A percentile compares a stretch with the other conserved stretches of the same genome.
Conservation (phyloP, 2,329 filamentous ascomycete species). For the Colletotrichum chrysophilum region DNA sequence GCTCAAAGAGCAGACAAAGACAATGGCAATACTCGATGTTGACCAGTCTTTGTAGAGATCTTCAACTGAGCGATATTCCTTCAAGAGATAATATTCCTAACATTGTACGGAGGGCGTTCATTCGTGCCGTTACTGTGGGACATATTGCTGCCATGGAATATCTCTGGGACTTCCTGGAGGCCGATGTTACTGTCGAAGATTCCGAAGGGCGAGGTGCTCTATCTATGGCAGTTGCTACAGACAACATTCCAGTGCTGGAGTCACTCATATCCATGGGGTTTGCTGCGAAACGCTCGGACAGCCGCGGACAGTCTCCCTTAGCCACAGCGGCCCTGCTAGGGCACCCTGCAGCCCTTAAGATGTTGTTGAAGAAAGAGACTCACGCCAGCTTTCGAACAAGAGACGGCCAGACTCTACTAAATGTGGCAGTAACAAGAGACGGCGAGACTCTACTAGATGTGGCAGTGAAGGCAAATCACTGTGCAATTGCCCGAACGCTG, state of each 20-base stretch:
- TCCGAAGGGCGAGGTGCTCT: not conserved
- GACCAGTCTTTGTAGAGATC: not conserved
- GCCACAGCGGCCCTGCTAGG: not conserved
- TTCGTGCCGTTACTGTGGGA: not conserved
- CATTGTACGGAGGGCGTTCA: not conserved
- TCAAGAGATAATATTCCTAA: not conserved
- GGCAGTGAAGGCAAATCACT: not conserved
- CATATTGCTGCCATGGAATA: not conserved
- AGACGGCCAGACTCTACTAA: not conserved
- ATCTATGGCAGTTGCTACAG: not conserved
- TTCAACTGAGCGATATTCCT: not conserved
- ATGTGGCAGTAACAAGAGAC: too few relatives aligned
- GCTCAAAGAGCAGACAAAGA: not conserved
- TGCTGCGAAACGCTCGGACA: not conserved
- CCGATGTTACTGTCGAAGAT: not conserved
- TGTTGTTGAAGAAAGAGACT: not conserved
- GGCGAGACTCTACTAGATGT: not conserved
- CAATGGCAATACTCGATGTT: not conserved
- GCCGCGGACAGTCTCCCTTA: not conserved
- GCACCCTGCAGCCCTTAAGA: not conserved
- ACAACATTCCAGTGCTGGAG: not conserved
- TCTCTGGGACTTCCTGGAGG: not conserved
- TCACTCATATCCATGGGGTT: not conserved
- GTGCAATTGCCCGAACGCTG: not conserved
- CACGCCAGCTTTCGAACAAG: too few relatives aligned